Evolutionary conservation across 2,329 filamentous ascomycete species (phyloP), one percentile per base, ranked within the genome.

Genomic region (Proliferodiscus dingleyae): DNA sequence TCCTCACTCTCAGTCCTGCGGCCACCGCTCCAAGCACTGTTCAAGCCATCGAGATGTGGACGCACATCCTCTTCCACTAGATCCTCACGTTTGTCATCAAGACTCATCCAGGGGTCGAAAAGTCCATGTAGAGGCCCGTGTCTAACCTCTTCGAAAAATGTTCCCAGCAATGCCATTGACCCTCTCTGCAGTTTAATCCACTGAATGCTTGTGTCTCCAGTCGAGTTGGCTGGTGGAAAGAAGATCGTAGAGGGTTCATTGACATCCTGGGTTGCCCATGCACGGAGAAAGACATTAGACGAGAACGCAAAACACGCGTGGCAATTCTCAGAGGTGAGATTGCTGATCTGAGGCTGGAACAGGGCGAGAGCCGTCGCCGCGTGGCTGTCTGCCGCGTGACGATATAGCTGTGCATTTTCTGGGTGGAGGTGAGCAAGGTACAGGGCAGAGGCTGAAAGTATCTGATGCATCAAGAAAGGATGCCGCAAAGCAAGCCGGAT

Each of bases 331-430:
- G 64, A 13, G 57, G 59, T 47, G 64, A 68, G 58, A 66, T 67
- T 23, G 73, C 76, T 30, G 74, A 83, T 49, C 43, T 59, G 52
- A 13, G 58, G 51, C 43, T 64, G 64, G 47, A 65, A 67, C 5
- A 59, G 42, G 10, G 53, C 49, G 3, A 68, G 51, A 22, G 55
- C 61, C 15, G 50, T 59, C 26, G 62, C 61, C 15, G 63, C 50
- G 18, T 64, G 61, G 1, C 59, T 61, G 18, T 29, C 66, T 54
- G 47, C 66, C 51, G 47, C 60, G 50, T 45, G 52, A 45, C 38
- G 61, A 61, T 49, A 60, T 38, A 22, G 49, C 38, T 16, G 43
- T 39, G 28, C 55, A 50, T 30, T 47, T 32, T 29, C 16, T 5
- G 63, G 59, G 3, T 48, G 51, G 2, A 56, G 43, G n/a, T 59